Conservation (phyloP, 164 flowering plant genomes). For the Stephania cephalantha region DNA sequence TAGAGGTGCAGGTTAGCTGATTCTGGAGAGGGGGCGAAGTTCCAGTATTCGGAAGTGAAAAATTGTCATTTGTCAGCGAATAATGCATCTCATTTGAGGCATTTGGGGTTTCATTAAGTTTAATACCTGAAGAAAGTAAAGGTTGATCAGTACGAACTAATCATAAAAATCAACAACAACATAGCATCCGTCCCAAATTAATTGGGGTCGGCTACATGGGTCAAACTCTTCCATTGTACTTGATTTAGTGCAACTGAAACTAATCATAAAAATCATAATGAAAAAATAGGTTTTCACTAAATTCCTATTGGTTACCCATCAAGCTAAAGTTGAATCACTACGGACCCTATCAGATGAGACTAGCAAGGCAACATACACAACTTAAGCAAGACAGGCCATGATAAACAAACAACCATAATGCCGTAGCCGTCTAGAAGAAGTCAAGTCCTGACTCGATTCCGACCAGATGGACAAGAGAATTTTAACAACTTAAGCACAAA, state of each 20-base stretch:
- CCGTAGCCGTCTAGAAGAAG: neutral
- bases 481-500: neutral
- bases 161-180: neutral
- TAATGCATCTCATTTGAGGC: constrained; percentile 30
- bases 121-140: constrained; percentile 22
- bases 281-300: neutral
- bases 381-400: neutral
- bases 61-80: constrained; percentile 35
- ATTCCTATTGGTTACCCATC: neutral
- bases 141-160: neutral
- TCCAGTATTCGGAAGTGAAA: constrained; percentile 40
- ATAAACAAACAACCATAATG: neutral
- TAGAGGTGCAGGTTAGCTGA: constrained; percentile 31
- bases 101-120: constrained; percentile 29
- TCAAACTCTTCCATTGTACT: too few species aligned
- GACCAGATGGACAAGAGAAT: neutral
- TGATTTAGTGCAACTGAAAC: too few species aligned
- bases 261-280: neutral
- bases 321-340: neutral
- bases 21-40: constrained; percentile 36
- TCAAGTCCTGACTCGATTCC: neutral
- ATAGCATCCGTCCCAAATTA: too few species aligned
- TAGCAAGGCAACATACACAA: neutral
- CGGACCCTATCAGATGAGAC: neutral
- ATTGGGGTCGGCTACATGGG: too few species aligned